Evolutionary conservation across 2,329 filamentous ascomycete species (phyloP).

Genomic region (Apiospora malaysiana): DNA sequence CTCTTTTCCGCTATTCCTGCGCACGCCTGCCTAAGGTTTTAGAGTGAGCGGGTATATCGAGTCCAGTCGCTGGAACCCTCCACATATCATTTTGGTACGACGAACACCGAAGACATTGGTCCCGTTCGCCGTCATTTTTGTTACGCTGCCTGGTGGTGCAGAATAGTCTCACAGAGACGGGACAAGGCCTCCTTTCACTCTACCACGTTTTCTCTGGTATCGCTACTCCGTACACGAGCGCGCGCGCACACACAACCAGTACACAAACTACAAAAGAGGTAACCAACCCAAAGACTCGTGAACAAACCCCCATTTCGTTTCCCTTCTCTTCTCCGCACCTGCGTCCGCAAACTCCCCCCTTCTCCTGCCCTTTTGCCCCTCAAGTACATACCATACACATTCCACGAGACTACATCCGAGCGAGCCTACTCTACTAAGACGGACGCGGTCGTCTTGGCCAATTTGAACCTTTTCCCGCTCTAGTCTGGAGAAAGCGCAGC

Average conservation of each 20-base stretch:
- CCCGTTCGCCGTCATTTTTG: not conserved
- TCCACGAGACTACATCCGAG: not conserved
- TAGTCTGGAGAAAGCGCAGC: conserved; percentile 1
- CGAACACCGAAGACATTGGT: not conserved
- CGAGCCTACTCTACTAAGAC: not conserved
- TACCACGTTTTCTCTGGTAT: not conserved
- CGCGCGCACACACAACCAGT: not conserved
- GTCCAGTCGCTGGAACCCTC: not conserved
- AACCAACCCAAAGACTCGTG: not conserved
- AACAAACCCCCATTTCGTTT: not conserved
- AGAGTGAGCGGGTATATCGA: not conserved
- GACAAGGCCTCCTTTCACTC: not conserved
- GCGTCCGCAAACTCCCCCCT: not conserved
- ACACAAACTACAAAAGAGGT: conserved; percentile 1
- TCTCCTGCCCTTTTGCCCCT: not conserved
- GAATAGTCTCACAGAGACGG: not conserved
- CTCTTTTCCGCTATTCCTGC: not conserved
- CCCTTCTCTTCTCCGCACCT: not conserved
- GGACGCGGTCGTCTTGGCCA: not conserved
- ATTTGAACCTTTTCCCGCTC: not conserved
- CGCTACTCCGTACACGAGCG: too few species aligned
- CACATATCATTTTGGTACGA: not conserved
- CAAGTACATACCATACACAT: not conserved
- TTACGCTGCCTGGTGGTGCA: conserved; percentile 1
- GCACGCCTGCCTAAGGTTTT: not conserved